Evolutionary conservation across 257 asterid species (phyloP), one percentile per base, ranked within the genome.

Genomic region (Lycium ferocissimum): DNA sequence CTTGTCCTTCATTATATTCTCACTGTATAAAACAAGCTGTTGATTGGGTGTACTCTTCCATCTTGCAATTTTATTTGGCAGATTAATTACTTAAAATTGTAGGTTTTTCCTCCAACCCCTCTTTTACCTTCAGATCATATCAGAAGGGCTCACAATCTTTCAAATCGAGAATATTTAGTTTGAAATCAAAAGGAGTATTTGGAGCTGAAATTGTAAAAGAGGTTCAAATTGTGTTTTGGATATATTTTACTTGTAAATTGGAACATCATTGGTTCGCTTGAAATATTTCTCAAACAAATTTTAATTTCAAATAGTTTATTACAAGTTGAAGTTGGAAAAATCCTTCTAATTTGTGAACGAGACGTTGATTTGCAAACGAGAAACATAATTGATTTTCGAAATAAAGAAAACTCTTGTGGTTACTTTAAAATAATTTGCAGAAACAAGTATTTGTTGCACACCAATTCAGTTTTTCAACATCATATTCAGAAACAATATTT

Each of bases 11-110:
- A 53, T 53, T 78, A 26, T 15, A 22, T 7, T 75, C 45, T 49
- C 45, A 49, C 14, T 75, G 81, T 75, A 49, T 62, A 51, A 75
- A 75, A 75, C 62, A 22, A 75, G 80, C 15, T 75, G 62, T 59
- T 59, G 66, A 59, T 12, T 49, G 49, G 62, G 43, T 78, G 11
- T 53, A 33, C 3, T 78, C 33, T 53, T 78, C 40, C 65, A 51
- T 13, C 53, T 26, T 43, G 38, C 65, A 78, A 53, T 49, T 17
- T 38, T 78, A 14, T 53, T 53, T 15, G 62, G 17, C 6, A 51
- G 61, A 13, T 12, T 14, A 4, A 71, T 51, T 12, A 13, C 8
- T 12, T 49, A 45, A 47, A 45, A n/a, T 70, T 70, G 62, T 8
- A 56, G 62, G 20, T 15, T 59, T 18, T 59, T 6, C 65, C 65